Conservation (phyloP, 805 yeast species). For the Brettanomyces bruxellensis region DNA sequence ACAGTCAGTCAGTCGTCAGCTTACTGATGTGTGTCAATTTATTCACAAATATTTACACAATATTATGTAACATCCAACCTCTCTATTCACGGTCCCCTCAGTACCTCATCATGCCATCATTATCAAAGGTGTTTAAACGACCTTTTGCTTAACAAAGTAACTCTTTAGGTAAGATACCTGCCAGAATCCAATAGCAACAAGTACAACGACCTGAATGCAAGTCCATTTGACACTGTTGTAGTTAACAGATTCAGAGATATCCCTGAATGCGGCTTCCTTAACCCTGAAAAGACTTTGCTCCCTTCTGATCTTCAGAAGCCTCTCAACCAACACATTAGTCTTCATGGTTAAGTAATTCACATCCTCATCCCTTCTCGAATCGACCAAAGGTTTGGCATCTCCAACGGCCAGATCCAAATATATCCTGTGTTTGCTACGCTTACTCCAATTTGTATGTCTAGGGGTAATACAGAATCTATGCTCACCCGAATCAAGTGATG, state of each 20-base stretch:
- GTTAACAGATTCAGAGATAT: constrained; percentile 62
- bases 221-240: constrained; percentile 69
- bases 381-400: constrained; percentile 51
- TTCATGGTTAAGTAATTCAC: constrained; percentile 47
- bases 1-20: no score
- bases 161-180: constrained; percentile 67
- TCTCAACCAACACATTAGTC: constrained; percentile 46
- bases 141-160: constrained; percentile 73
- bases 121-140: constrained; percentile 27
- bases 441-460: constrained; percentile 36
- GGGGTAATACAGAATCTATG: constrained; percentile 69
- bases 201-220: constrained; percentile 51
- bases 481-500: constrained; percentile 69
- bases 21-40: no score
- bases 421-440: constrained; percentile 49
- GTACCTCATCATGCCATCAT: no score
- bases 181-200: constrained; percentile 62
- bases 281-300: constrained; percentile 65
- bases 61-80: no score
- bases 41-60: no score
- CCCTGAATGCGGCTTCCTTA: constrained; percentile 66
- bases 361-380: constrained; percentile 55
- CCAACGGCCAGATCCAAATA: constrained; percentile 64
- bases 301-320: constrained; percentile 50
- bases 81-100: no score